A percentile compares a stretch with the other conserved stretches of the same genome.
phyloP scores from a whole-genome alignment of 345 rosid species.

The Anastatica hierochuntica region DNA sequence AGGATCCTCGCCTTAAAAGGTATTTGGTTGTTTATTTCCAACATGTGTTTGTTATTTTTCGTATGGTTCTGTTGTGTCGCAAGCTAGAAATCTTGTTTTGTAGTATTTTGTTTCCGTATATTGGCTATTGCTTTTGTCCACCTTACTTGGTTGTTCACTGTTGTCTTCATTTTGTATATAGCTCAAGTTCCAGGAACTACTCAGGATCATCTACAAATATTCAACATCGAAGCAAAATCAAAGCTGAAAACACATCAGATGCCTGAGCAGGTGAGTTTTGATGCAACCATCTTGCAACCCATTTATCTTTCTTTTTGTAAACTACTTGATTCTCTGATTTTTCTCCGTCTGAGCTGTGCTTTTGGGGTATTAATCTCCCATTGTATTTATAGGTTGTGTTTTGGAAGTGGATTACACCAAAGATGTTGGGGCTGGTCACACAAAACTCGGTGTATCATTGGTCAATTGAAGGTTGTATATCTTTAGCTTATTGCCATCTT shows the following conservation, averaged over 20 bases:
- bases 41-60: not conserved
- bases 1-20: constrained; percentile 84
- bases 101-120: not conserved
- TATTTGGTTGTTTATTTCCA: constrained; percentile 8
- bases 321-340: not conserved
- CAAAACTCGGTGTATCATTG: constrained; percentile 89
- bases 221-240: constrained; percentile 92
- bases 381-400: constrained; percentile 57
- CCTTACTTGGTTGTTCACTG: not conserved
- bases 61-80: not conserved
- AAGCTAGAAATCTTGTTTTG: constrained; percentile 7
- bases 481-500: constrained; percentile 1
- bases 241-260: constrained; percentile 93
- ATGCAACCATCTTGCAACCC: not conserved
- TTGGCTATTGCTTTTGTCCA: not conserved
- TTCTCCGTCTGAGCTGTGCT: not conserved
- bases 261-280: constrained; percentile 80
- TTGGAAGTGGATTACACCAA: constrained; percentile 97
- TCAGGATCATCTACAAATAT: constrained; percentile 96
- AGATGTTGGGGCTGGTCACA: constrained; percentile 91
- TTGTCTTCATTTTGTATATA: constrained; percentile 26
- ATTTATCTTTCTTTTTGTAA: constrained; percentile 1
- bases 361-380: not conserved
- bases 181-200: constrained; percentile 96
- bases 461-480: constrained; percentile 79